Percentiles rank a stretch among this genome's conserved stretches.
phyloP scores from a whole-genome alignment of 371 early-diverging fungal species.

The Lichtheimia corymbifera region DNA sequence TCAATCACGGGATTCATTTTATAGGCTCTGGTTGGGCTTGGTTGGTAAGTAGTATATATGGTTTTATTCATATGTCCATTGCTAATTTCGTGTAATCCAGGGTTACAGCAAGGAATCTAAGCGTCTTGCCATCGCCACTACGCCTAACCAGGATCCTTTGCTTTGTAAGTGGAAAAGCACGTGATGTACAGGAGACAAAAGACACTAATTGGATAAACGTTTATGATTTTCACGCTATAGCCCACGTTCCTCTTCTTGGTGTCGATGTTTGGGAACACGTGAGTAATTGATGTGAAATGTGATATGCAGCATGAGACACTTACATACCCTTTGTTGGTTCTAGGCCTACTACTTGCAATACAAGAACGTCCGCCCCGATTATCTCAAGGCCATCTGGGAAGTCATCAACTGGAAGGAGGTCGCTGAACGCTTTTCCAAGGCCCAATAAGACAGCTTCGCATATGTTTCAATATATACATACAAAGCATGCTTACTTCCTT shows the following conservation, averaged over 20 bases:
- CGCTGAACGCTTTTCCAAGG: conserved; percentile 76
- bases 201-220: conserved; percentile 3
- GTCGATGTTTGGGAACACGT: conserved; percentile 99
- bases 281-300: conserved; percentile 11
- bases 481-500: not conserved
- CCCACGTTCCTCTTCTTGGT: conserved; percentile 85
- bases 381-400: conserved; percentile 94
- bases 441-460: conserved; percentile 26
- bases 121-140: conserved; percentile 84
- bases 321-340: not conserved
- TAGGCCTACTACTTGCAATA: conserved; percentile 97
- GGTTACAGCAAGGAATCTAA: conserved; percentile 83
- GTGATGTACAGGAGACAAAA: not conserved
- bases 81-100: conserved; percentile 26
- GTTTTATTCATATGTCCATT: not conserved
- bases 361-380: conserved; percentile 95
- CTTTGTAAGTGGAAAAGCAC: conserved; percentile 36
- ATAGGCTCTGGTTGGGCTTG: conserved; percentile 96
- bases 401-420: conserved; percentile 98
- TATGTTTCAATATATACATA: not conserved
- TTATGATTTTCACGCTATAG: conserved; percentile 23
- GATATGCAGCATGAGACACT: no score
- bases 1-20: not conserved
- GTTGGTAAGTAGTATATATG: conserved; percentile 64
- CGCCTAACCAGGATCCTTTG: conserved; percentile 95